Percentiles rank a stretch among this genome's conserved stretches.
phyloP scores from a whole-genome alignment of 306 rosid species.

The Carpinus fangiana region DNA sequence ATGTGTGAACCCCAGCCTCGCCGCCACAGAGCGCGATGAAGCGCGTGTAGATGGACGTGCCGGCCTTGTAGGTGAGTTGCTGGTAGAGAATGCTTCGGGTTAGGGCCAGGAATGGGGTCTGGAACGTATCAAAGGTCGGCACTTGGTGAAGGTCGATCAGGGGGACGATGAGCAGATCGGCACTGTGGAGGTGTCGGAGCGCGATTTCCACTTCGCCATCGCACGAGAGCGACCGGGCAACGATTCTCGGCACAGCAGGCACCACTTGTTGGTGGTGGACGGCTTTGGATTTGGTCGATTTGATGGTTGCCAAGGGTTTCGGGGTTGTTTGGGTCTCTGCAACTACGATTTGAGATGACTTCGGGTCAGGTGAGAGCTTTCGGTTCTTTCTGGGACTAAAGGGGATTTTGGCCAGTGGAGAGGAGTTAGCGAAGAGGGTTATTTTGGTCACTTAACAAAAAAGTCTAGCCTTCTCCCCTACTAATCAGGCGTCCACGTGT shows the following conservation, averaged over 20 bases:
- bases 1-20: slow-evolving; percentile 68
- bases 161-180: slow-evolving; percentile 75
- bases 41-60: slow-evolving; percentile 90
- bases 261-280: slow-evolving; percentile 46
- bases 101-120: slow-evolving; percentile 82
- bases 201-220: slow-evolving; percentile 90
- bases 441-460: no score
- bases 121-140: slow-evolving; percentile 73
- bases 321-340: slow-evolving; percentile 22
- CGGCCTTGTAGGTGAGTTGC: slow-evolving; percentile 93
- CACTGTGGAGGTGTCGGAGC: slow-evolving; percentile 68
- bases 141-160: slow-evolving; percentile 71
- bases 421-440: slow-evolving; percentile 48
- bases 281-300: slow-evolving; percentile 40
- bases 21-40: slow-evolving; percentile 79
- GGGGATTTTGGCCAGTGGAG: slow-evolving; percentile 86
- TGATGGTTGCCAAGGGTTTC: slow-evolving; percentile 7
- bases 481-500: no score
- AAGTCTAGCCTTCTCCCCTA: no score
- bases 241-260: slow-evolving; percentile 38
- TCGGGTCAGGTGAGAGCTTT: slow-evolving; percentile 78
- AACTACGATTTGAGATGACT: slow-evolving; percentile 35
- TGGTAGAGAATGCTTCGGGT: slow-evolving; percentile 93
- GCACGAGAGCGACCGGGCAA: slow-evolving; percentile 53
- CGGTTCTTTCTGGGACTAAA: slow-evolving; percentile 94